A percentile compares a stretch with the other conserved stretches of the same genome.
These are phyloP conservation scores for Phytopythium kandeliae DNA, from an alignment of 352 stramenopile species.

Conservation along the genomic window DNA sequence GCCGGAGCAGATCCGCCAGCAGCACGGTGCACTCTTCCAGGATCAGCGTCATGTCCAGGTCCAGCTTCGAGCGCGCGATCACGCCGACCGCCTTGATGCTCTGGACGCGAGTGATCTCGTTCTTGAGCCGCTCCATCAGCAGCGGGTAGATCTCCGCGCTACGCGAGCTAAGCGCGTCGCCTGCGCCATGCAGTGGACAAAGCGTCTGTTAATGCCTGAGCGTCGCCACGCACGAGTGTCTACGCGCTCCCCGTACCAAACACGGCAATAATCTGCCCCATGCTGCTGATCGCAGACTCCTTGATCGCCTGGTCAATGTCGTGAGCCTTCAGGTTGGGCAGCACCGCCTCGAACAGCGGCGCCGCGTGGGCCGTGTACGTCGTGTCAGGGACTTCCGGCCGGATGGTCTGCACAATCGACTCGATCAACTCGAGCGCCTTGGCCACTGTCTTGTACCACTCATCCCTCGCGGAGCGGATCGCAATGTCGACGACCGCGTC, in stretches of 20 bases:
- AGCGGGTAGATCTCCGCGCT: slow-evolving; percentile 86
- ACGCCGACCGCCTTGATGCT: slow-evolving; percentile 94
- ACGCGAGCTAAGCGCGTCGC: slow-evolving; percentile 77
- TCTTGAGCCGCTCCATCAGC: slow-evolving; percentile 95
- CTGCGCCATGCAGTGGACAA: slow-evolving; percentile 11
- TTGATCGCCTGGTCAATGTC: slow-evolving; percentile 99
- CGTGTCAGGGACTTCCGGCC: slow-evolving; percentile 24
- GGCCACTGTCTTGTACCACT: slow-evolving; percentile 99
- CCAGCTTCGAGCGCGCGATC: slow-evolving; percentile 83
- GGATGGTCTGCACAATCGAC: slow-evolving; percentile 85
- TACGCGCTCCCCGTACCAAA: slow-evolving; percentile 29
- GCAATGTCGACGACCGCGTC: slow-evolving; percentile 82
- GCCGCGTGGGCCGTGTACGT: slow-evolving; percentile 57
- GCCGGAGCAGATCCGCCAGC: slow-evolving; percentile 90
- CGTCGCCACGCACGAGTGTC: not conserved
- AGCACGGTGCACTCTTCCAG: slow-evolving; percentile 83
- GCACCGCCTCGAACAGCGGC: slow-evolving; percentile 89
- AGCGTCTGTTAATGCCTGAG: slow-evolving; percentile 5
- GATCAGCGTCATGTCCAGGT: slow-evolving; percentile 90
- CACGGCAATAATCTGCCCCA: slow-evolving; percentile 85
- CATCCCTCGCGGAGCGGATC: slow-evolving; percentile 87
- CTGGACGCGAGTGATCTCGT: slow-evolving; percentile 97
- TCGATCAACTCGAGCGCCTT: slow-evolving; percentile 93
- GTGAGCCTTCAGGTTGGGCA: slow-evolving; percentile 93
- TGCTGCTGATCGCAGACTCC: slow-evolving; percentile 91